These are phyloP conservation scores for Corymbia maculata DNA, from an alignment of 345 rosid species.

Conservation along the genomic window DNA sequence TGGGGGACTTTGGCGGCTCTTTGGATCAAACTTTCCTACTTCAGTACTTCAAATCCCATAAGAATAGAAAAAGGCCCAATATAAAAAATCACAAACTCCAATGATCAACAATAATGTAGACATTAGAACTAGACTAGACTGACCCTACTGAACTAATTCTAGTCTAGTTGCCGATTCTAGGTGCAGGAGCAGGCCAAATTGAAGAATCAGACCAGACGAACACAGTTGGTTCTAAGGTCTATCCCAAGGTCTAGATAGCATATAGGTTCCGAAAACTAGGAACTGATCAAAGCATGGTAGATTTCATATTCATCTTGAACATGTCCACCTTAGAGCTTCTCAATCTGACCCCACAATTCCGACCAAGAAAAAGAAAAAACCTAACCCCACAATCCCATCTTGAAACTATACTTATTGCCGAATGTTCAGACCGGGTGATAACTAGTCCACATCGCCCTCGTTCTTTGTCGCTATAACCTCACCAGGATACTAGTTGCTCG, in stretches of 20 bases:
- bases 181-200: accelerated
- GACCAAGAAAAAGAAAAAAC: not conserved
- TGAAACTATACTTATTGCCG: not conserved
- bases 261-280: not conserved
- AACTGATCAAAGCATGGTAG: not conserved
- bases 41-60: not conserved
- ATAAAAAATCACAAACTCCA: not conserved
- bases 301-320: not conserved
- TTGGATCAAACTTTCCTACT: not conserved
- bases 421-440: not conserved
- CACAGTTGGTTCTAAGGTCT: not conserved
- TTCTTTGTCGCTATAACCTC: not conserved
- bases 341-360: not conserved
- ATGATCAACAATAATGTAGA: too few relatives aligned
- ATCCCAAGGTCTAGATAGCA: not conserved
- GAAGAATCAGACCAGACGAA: accelerated
- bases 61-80: not conserved
- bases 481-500: not conserved
- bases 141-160: not conserved
- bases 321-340: accelerated
- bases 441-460: not conserved
- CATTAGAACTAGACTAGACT: accelerated
- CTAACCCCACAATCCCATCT: not conserved
- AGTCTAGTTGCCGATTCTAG: accelerated
- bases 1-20: not conserved